Evolutionary conservation across 768 basidiomycete genomes (phyloP).

Genomic region (Podaxis sp.): DNA sequence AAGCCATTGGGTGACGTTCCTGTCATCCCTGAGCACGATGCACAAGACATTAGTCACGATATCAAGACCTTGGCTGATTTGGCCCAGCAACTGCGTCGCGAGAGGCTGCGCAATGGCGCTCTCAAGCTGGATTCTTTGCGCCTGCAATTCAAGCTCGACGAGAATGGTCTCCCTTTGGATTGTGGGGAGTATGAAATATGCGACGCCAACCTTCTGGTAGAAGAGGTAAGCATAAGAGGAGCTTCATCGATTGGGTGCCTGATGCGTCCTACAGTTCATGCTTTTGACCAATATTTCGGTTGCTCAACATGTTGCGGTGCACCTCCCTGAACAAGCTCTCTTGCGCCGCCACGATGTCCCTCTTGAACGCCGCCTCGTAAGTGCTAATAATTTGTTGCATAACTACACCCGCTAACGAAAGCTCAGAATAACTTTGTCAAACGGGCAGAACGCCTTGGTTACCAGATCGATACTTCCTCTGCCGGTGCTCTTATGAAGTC

Average conservation of each 20-base stretch:
- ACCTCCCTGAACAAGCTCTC: constrained; percentile 95
- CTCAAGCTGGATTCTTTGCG: constrained; percentile 67
- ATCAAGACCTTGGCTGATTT: constrained; percentile 67
- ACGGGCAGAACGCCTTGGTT: constrained; percentile 82
- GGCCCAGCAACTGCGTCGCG: constrained; percentile 67
- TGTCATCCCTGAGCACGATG: constrained; percentile 56
- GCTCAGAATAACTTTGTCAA: constrained; percentile 70
- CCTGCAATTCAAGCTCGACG: constrained; percentile 78
- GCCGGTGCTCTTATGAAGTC: constrained; percentile 83
- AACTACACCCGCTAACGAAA: constrained; percentile 17
- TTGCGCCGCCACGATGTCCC: constrained; percentile 93
- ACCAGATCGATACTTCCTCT: constrained; percentile 76
- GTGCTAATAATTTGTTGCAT: constrained; percentile 22
- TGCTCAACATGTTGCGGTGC: constrained; percentile 90
- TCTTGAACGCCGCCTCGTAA: constrained; percentile 84
- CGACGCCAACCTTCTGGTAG: constrained; percentile 80
- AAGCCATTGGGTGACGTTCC: constrained; percentile 50
- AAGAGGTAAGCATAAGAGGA: constrained; percentile 62
- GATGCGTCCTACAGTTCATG: constrained; percentile 69
- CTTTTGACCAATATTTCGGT: constrained; percentile 86
- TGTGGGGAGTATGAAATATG: constrained; percentile 61
- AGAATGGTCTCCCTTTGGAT: constrained; percentile 75
- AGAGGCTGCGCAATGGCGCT: constrained; percentile 79
- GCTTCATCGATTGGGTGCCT: constrained; percentile 9
- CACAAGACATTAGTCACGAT: constrained; percentile 68